These are phyloP conservation scores for Albugo laibachii DNA, from an alignment of 352 stramenopile genomes.

Conservation along the genomic window DNA sequence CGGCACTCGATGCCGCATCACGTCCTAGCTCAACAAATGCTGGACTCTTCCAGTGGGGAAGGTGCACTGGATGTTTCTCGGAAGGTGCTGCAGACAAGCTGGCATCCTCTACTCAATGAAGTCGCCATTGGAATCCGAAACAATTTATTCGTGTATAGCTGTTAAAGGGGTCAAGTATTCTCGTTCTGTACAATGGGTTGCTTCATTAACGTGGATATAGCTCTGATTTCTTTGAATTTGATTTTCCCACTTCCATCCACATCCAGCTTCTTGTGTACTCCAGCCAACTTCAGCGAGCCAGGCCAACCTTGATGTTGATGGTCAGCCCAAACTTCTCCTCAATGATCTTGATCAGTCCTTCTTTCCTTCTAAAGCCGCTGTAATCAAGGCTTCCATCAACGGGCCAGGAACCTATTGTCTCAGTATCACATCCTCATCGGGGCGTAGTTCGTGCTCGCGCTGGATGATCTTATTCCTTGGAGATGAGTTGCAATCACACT, in stretches of 20 bases:
- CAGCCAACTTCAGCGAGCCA: background rate
- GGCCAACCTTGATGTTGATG: constrained; percentile 86
- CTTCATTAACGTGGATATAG: constrained; percentile 41
- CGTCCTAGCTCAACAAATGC: constrained; percentile 38
- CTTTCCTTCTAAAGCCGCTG: constrained; percentile 77
- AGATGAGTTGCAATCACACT: constrained; percentile 96
- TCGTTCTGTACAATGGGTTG: background rate
- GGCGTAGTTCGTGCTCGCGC: constrained; percentile 50
- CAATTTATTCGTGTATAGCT: constrained; percentile 67
- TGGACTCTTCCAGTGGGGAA: constrained; percentile 14
- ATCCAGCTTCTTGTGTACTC: constrained; percentile 82
- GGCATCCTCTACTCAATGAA: constrained; percentile 61
- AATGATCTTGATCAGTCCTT: constrained; percentile 87
- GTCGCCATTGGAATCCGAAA: constrained; percentile 68
- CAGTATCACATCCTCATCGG: background rate
- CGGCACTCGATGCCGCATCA: constrained; percentile 54
- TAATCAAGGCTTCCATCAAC: constrained; percentile 88
- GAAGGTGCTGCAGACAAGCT: constrained; percentile 74
- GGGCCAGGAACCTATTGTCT: constrained; percentile 62
- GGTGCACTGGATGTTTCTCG: constrained; percentile 60
- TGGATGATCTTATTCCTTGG: constrained; percentile 92
- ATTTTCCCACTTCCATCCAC: constrained; percentile 88
- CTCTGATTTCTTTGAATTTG: constrained; percentile 93
- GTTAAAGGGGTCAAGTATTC: constrained; percentile 8
- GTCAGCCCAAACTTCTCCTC: constrained; percentile 91